Evolutionary conservation across 2,329 filamentous ascomycete species (phyloP).

Genomic region (Aureobasidium sp.): DNA sequence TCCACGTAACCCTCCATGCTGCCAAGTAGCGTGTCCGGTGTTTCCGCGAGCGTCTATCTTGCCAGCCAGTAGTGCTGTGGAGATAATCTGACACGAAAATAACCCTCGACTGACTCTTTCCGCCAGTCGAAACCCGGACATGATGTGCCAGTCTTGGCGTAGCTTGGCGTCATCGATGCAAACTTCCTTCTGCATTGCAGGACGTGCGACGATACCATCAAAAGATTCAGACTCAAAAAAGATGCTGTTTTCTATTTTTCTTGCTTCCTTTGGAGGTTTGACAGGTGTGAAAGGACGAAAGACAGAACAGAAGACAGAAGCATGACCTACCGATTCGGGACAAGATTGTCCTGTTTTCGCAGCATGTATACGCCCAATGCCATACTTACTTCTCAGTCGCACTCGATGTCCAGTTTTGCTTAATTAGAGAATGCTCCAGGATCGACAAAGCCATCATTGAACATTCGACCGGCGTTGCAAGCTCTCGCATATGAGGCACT

Average conservation of each 20-base stretch:
- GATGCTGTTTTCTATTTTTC: not conserved
- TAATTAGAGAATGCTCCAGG: no score
- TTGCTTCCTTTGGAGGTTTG: not conserved
- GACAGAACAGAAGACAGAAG: not conserved
- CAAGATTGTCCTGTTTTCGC: not conserved
- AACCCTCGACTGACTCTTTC: not conserved
- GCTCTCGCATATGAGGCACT: no score
- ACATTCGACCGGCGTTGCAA: no score
- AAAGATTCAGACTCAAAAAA: no score
- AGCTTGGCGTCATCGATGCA: not conserved
- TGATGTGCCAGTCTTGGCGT: not conserved
- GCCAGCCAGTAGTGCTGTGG: not conserved
- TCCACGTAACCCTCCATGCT: conserved; percentile 6
- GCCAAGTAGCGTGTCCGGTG: not conserved
- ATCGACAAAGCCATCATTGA: no score
- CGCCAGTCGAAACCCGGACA: not conserved
- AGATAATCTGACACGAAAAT: not conserved
- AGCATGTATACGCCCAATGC: not conserved
- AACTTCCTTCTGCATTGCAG: not conserved
- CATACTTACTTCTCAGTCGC: not conserved
- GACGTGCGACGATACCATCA: no score
- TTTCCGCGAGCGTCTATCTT: not conserved
- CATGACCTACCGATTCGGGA: not conserved
- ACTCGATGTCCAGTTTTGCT: not conserved
- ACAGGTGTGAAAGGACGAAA: not conserved